Base-by-base conservation (phyloP, 257 asterid genomes). In the Hygrophila difformis region DNA sequence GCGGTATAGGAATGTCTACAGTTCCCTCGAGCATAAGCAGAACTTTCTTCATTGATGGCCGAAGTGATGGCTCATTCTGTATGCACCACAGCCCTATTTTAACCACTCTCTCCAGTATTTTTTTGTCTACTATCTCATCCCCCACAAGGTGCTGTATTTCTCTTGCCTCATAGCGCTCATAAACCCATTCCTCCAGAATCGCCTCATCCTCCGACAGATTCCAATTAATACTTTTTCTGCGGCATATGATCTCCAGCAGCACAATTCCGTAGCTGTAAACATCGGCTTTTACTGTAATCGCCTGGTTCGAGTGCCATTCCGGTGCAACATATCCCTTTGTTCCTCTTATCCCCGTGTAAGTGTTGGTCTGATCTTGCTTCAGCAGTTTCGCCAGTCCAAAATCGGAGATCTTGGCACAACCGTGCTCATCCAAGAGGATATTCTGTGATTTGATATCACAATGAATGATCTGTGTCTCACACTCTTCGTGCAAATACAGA, bases 391-490 rank as follows among this genome's bases (percentile, higher is more conserved):
- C 70, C 9, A 80, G 6, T 15, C 86, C 87, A 9, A 74, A 80
- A 37, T 80, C 83, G 0, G 87, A 70, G 2, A 76, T 63, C 52
- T 74, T 80, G 0, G 81, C 76, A 0, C 63, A 26, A 36, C 49
- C 23, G 2, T 68, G 20, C 14, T 59, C 65, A 23, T 76, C 80
- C 75, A 79, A 55, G 41, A 76, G 73, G 34, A 73, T 68, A 67
- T 77, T 81, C 28, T 74, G 82, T 18, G 87, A 79, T 23, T 81
- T 74, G 28, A 77, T 78, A 12, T 81, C 82, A 3, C 84, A 74
- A 6, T 81, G 93, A 35, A 81, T 77, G 18, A 74, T 81, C 21
- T 69, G 81, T 0, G 67, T 58, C 20, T 74, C 70, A 9, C 86
- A 80, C 23, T 80, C 81, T 15, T 80, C 76, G 3, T 80, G 92